phyloP scores from a whole-genome alignment of 1,284 basidiomycete genomes.

The Tylopilus sp. region DNA sequence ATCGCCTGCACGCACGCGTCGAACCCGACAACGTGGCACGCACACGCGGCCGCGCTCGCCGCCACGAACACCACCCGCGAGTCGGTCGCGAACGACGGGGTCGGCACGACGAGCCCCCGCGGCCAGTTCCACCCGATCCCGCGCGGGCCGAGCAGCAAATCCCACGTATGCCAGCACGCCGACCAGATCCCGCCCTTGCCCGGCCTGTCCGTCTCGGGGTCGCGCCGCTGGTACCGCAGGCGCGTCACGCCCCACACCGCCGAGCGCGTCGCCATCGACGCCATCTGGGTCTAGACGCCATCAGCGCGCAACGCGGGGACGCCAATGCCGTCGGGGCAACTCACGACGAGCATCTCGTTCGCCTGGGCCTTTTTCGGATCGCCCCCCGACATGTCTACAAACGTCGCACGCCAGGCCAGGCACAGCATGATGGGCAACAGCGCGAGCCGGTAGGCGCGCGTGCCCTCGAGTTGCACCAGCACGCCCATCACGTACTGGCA shows the following conservation, averaged over 20 bases:
- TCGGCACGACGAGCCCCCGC: slow-evolving; percentile 15
- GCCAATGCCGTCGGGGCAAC: slow-evolving; percentile 1
- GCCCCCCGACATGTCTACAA: slow-evolving; percentile 23
- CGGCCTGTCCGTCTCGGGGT: background rate
- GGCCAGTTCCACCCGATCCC: slow-evolving; percentile 34
- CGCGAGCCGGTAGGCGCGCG: slow-evolving; percentile 20
- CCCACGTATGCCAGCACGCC: slow-evolving; percentile 29
- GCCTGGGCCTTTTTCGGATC: slow-evolving; percentile 1
- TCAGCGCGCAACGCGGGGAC: background rate
- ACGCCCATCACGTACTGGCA: slow-evolving; percentile 30
- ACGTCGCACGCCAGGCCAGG: slow-evolving; percentile 24
- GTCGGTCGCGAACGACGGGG: slow-evolving; percentile 1
- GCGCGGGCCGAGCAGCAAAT: slow-evolving; percentile 22
- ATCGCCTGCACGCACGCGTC: slow-evolving; percentile 16
- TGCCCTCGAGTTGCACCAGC: slow-evolving; percentile 28
- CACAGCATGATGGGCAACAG: slow-evolving; percentile 18
- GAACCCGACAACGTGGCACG: slow-evolving; percentile 12
- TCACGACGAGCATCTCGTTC: slow-evolving; percentile 22
- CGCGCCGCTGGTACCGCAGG: slow-evolving; percentile 12
- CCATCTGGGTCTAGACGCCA: slow-evolving; percentile 18
- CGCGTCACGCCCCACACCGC: slow-evolving; percentile 20
- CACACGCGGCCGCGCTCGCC: background rate
- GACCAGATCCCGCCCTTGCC: background rate
- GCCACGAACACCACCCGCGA: slow-evolving; percentile 18
- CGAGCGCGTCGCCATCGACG: slow-evolving; percentile 15